These are phyloP conservation scores for Bipolaris gigantea DNA, from an alignment of 2,329 filamentous ascomycete species.

Conservation along the genomic window DNA sequence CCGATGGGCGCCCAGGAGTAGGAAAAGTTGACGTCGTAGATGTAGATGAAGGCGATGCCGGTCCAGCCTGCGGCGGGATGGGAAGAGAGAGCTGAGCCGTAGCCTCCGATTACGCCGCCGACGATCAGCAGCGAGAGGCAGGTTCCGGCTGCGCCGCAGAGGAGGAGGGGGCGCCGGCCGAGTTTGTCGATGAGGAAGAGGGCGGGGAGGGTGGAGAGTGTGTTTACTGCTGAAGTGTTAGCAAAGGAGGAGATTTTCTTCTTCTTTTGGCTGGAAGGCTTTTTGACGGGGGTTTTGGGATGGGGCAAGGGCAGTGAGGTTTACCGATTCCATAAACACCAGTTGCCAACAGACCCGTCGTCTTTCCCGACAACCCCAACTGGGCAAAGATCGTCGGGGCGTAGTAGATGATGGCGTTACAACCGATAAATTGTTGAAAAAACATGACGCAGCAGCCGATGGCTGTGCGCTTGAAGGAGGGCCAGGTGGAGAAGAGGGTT, in stretches of 20 bases:
- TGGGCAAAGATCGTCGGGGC: constrained; percentile 78
- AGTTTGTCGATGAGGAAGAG: constrained; percentile 67
- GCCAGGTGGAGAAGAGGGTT: constrained; percentile 51
- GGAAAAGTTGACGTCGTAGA: constrained; percentile 55
- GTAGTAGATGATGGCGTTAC: constrained; percentile 74
- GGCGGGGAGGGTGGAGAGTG: constrained; percentile 65
- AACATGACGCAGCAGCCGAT: constrained; percentile 42
- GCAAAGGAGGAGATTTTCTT: neutral
- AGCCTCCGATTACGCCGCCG: constrained; percentile 66
- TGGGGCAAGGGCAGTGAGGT: neutral
- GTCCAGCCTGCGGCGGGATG: constrained; percentile 69
- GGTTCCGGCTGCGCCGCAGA: constrained; percentile 69
- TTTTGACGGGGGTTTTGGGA: neutral
- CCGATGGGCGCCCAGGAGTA: constrained; percentile 74
- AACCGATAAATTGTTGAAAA: constrained; percentile 66
- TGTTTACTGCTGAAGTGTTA: constrained; percentile 37
- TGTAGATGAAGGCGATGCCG: constrained; percentile 64
- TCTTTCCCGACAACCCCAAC: constrained; percentile 55
- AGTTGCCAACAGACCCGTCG: constrained; percentile 80
- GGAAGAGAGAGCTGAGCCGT: constrained; percentile 58
- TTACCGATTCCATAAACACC: constrained; percentile 56
- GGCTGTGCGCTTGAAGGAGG: constrained; percentile 47
- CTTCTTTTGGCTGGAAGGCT: neutral
- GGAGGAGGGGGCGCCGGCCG: constrained; percentile 64
- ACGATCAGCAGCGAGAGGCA: constrained; percentile 71